Percentiles rank a stretch among this genome's conserved stretches.
Evolutionary conservation across 2,329 filamentous ascomycete genomes (phyloP).

Genomic region (Lasiodiplodia sp.): DNA sequence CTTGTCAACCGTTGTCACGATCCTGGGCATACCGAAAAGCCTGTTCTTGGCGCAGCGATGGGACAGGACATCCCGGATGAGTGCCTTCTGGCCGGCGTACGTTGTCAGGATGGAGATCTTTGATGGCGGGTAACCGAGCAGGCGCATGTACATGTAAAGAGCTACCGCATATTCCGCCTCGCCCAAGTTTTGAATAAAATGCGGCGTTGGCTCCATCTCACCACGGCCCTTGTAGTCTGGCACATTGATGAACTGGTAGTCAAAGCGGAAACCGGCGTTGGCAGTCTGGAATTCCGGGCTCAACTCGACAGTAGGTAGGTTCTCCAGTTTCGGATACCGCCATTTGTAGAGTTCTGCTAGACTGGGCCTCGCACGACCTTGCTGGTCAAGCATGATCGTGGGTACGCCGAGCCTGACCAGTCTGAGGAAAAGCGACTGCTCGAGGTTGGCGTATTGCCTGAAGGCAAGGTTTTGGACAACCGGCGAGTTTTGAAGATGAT

Average conservation of each 20-base stretch:
- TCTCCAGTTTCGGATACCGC: constrained; percentile 83
- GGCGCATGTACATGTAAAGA: constrained; percentile 94
- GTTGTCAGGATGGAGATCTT: constrained; percentile 90
- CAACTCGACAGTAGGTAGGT: constrained; percentile 76
- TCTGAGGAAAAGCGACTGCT: constrained; percentile 92
- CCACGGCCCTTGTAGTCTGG: constrained; percentile 90
- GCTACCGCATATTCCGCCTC: constrained; percentile 98
- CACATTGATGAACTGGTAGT: constrained; percentile 97
- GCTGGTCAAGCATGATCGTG: constrained; percentile 86
- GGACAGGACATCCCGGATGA: constrained; percentile 84
- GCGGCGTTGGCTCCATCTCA: constrained; percentile 87
- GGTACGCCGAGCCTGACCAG: constrained; percentile 93
- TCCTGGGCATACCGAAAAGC: constrained; percentile 87
- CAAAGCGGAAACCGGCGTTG: constrained; percentile 90
- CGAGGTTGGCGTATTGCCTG: constrained; percentile 92
- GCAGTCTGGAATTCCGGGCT: constrained; percentile 76
- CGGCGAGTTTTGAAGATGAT: constrained; percentile 96
- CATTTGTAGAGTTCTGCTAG: constrained; percentile 92
- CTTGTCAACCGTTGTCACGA: constrained; percentile 95
- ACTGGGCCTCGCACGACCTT: constrained; percentile 86
- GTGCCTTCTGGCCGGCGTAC: constrained; percentile 88
- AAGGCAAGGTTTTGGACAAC: constrained; percentile 95
- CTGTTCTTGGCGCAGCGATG: constrained; percentile 84
- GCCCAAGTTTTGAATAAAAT: constrained; percentile 95
- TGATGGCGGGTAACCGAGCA: constrained; percentile 86